Conservation (phyloP, 495 filamentous ascomycete species). For the Podospora conica region DNA sequence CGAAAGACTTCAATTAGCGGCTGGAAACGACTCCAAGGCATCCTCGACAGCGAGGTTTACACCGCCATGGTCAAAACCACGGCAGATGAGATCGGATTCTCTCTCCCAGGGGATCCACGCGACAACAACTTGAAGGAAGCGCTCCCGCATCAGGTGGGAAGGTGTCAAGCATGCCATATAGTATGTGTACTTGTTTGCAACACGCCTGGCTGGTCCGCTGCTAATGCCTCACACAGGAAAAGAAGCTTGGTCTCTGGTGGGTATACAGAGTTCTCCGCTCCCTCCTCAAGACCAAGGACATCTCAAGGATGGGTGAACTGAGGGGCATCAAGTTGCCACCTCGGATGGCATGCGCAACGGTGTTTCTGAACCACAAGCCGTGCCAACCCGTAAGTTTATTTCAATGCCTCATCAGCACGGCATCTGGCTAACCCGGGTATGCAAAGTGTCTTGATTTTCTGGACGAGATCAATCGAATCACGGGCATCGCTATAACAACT, state of each 20-base stretch:
- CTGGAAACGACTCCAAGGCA: conserved; percentile 4
- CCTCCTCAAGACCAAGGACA: not conserved
- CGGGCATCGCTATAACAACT: not conserved
- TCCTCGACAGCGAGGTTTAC: conserved; percentile 7
- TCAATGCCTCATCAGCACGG: not conserved
- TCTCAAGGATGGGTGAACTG: not conserved
- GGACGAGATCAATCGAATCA: not conserved
- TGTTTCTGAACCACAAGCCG: not conserved
- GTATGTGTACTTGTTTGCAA: not conserved
- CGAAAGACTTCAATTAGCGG: conserved; percentile 10
- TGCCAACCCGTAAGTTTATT: not conserved
- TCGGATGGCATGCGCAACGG: not conserved
- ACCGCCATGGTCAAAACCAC: not conserved
- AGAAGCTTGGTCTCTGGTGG: conserved; percentile 1
- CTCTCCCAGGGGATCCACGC: not conserved
- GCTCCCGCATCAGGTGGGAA: conserved; percentile 5
- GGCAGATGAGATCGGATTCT: not conserved
- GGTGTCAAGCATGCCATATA: conserved; percentile 5
- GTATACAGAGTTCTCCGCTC: not conserved
- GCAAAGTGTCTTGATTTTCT: not conserved
- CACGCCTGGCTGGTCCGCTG: not conserved
- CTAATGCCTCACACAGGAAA: not conserved
- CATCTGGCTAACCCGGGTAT: not conserved
- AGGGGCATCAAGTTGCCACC: not conserved
- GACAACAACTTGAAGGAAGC: conserved; percentile 6